Evolutionary conservation across 805 yeast species (phyloP).

Genomic region (Ogataea wickerhamii): DNA sequence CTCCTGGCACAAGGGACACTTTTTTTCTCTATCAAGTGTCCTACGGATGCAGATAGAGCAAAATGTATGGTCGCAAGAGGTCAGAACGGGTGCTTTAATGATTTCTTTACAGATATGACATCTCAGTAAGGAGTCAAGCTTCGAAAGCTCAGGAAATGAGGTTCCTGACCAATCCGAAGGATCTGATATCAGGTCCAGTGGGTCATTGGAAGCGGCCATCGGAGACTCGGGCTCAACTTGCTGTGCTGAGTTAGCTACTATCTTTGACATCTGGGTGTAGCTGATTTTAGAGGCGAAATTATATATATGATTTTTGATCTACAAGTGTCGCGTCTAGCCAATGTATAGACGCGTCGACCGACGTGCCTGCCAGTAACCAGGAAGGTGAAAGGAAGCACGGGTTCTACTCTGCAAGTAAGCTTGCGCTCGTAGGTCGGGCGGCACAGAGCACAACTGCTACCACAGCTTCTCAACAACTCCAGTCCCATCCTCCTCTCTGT

Average conservation of each 20-base stretch:
- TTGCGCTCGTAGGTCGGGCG: background rate
- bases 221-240: background rate
- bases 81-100: conserved; percentile 71
- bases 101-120: conserved; percentile 90
- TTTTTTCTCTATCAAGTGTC: conserved; percentile 52
- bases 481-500: conserved; percentile 22
- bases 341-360: too few species aligned
- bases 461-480: conserved; percentile 29
- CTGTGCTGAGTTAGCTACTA: background rate
- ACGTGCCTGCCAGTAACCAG: too few species aligned
- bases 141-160: conserved; percentile 49
- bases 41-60: conserved; percentile 84
- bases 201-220: conserved; percentile 19
- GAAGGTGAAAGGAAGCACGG: too few species aligned
- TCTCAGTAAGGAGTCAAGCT: conserved; percentile 66
- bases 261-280: background rate
- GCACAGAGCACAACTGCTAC: conserved; percentile 12
- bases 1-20: conserved; percentile 76
- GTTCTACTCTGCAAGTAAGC: too few species aligned
- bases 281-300: too few species aligned
- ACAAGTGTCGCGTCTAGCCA: too few species aligned
- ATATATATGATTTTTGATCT: too few species aligned
- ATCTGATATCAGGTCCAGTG: conserved; percentile 45
- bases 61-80: conserved; percentile 85
- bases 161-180: conserved; percentile 68